These are phyloP conservation scores for Hypoxylon subgilvum DNA, from an alignment of 495 filamentous ascomycete species.

Conservation along the genomic window DNA sequence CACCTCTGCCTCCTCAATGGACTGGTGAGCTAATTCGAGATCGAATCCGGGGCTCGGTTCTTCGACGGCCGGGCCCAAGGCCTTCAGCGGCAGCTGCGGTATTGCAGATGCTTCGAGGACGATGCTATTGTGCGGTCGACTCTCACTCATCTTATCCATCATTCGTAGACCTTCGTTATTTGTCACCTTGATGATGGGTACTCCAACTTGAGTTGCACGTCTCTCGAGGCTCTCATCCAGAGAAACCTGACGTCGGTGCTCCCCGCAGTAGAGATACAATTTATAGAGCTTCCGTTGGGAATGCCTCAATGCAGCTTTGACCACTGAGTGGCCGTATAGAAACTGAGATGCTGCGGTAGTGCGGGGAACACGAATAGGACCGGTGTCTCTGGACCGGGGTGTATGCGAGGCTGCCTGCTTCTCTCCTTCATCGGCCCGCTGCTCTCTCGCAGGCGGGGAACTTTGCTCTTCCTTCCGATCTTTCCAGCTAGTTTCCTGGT, in stretches of 20 bases:
- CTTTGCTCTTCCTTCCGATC: neutral
- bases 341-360: conserved; percentile 89
- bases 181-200: conserved; percentile 59
- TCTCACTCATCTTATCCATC: conserved; percentile 80
- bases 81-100: conserved; percentile 71
- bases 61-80: conserved; percentile 57
- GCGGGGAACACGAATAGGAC: conserved; percentile 70
- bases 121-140: conserved; percentile 90
- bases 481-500: no score
- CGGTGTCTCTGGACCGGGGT: conserved; percentile 10
- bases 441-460: neutral
- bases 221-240: conserved; percentile 56
- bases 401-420: neutral
- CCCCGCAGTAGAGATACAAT: conserved; percentile 74
- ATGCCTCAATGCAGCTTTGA: conserved; percentile 79
- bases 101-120: conserved; percentile 86
- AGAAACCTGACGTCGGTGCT: conserved; percentile 50
- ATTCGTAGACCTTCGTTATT: conserved; percentile 60
- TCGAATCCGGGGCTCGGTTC: conserved; percentile 55
- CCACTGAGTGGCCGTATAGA: conserved; percentile 80
- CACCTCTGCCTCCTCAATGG: conserved; percentile 70
- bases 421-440: neutral
- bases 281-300: conserved; percentile 77
- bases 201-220: conserved; percentile 62
- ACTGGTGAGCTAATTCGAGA: conserved; percentile 70